A percentile compares a stretch with the other conserved stretches of the same genome.
Evolutionary conservation across 495 filamentous ascomycete genomes (phyloP).

Genomic region (Cercophora sp.): DNA sequence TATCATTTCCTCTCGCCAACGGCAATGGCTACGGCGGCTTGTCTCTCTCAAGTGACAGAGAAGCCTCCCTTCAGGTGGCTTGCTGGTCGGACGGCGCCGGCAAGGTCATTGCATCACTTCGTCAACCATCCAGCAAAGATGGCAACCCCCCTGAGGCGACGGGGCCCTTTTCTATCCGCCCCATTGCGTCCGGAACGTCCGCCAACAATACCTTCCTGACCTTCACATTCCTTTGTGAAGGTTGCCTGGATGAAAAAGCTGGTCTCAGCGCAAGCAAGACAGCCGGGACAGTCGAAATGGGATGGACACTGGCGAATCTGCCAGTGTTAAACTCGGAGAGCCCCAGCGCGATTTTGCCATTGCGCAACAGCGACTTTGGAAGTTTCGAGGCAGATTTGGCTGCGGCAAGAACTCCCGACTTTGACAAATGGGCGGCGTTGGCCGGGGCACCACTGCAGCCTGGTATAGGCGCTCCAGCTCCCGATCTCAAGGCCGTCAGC

Average conservation of each 20-base stretch:
- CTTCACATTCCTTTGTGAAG: slow-evolving; percentile 24
- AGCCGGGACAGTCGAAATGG: slow-evolving; percentile 14
- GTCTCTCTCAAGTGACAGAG: slow-evolving; percentile 20
- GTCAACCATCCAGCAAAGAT: slow-evolving; percentile 22
- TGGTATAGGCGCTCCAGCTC: not conserved
- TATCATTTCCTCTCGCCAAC: slow-evolving; percentile 17
- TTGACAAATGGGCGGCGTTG: slow-evolving; percentile 28
- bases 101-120: slow-evolving; percentile 18
- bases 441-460: slow-evolving; percentile 4
- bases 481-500: slow-evolving; percentile 9
- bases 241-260: slow-evolving; percentile 13
- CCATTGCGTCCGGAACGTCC: slow-evolving; percentile 12
- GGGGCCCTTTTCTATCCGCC: slow-evolving; percentile 15
- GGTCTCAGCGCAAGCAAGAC: slow-evolving; percentile 14
- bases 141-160: slow-evolving; percentile 21
- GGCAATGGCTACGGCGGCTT: slow-evolving; percentile 27
- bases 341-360: slow-evolving; percentile 14
- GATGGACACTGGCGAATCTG: slow-evolving; percentile 18
- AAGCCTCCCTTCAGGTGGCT: slow-evolving; percentile 16
- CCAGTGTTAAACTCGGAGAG: slow-evolving; percentile 11
- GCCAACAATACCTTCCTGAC: slow-evolving; percentile 20
- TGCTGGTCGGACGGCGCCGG: slow-evolving; percentile 19
- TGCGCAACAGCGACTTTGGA: slow-evolving; percentile 35
- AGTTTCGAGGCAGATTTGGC: slow-evolving; percentile 28
- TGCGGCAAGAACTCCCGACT: slow-evolving; percentile 24